phyloP scores from a whole-genome alignment of 2,329 filamentous ascomycete genomes.

The Microsporum ferrugineum region DNA sequence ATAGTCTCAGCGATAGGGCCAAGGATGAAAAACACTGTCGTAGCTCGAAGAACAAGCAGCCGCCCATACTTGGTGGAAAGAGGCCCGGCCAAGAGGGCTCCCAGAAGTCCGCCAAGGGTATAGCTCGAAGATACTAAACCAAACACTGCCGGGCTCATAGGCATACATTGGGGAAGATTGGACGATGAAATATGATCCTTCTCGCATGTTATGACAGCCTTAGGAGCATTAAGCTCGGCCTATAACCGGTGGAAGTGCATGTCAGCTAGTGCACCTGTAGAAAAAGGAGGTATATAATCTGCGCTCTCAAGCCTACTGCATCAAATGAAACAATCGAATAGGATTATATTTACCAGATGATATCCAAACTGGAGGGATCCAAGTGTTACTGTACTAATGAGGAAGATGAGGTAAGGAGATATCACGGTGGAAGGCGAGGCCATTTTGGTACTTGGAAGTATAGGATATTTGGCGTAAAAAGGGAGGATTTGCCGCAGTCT shows the following conservation, averaged over 20 bases:
- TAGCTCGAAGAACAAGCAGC: conserved; percentile 62
- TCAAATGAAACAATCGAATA: background rate
- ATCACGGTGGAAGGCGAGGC: conserved; percentile 26
- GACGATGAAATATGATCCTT: conserved; percentile 42
- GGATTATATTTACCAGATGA: conserved; percentile 58
- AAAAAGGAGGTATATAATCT: background rate
- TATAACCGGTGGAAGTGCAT: conserved; percentile 25
- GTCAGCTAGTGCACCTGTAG: background rate
- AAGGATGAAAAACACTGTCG: conserved; percentile 61
- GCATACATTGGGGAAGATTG: conserved; percentile 61
- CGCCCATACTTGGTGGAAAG: conserved; percentile 68
- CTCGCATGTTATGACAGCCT: conserved; percentile 84
- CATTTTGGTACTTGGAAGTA: background rate
- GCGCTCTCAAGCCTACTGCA: background rate
- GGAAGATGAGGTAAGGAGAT: conserved; percentile 65
- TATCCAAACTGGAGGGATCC: conserved; percentile 91
- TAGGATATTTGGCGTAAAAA: background rate
- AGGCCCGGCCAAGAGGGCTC: conserved; percentile 69
- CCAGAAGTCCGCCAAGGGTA: conserved; percentile 75
- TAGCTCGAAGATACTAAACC: conserved; percentile 83
- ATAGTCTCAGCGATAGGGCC: conserved; percentile 68
- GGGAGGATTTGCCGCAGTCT: background rate
- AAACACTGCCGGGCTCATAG: conserved; percentile 71
- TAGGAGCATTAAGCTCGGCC: conserved; percentile 91
- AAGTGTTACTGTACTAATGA: conserved; percentile 65